Evolutionary conservation across 768 basidiomycete species (phyloP).

Genomic region (Chalciporus chontae): DNA sequence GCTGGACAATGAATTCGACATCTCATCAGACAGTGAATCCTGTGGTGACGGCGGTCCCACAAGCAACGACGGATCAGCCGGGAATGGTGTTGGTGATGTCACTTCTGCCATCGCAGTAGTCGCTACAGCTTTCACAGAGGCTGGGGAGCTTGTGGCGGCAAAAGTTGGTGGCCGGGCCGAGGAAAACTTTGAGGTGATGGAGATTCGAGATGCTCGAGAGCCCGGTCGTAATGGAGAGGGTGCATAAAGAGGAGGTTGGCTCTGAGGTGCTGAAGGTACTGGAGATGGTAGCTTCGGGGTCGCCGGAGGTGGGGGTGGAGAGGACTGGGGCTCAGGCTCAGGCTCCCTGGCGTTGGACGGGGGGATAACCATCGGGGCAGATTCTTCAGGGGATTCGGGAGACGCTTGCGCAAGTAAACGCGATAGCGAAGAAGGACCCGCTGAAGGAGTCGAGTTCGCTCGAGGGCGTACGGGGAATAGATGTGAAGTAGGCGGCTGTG

Average conservation of each 20-base stretch:
- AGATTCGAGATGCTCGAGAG: slow-evolving; percentile 68
- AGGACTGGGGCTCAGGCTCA: slow-evolving; percentile 22
- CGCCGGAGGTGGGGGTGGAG: slow-evolving; percentile 6
- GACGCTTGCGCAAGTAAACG: slow-evolving; percentile 74
- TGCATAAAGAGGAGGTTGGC: slow-evolving; percentile 29
- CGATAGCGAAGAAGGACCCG: slow-evolving; percentile 77
- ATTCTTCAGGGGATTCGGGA: slow-evolving; percentile 34
- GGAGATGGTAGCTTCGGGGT: slow-evolving; percentile 33
- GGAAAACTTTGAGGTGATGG: slow-evolving; percentile 67
- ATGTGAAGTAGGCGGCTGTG: slow-evolving; percentile 64
- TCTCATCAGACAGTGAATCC: slow-evolving; percentile 59
- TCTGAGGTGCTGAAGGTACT: slow-evolving; percentile 34
- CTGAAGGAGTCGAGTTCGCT: slow-evolving; percentile 62
- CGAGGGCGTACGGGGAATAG: slow-evolving; percentile 62
- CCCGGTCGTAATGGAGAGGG: slow-evolving; percentile 67
- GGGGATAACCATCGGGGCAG: slow-evolving; percentile 22
- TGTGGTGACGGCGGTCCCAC: slow-evolving; percentile 55
- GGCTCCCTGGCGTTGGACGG: slow-evolving; percentile 30
- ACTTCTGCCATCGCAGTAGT: slow-evolving; percentile 67
- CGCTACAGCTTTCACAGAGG: slow-evolving; percentile 54
- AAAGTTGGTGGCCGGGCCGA: slow-evolving; percentile 58
- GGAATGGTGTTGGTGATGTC: slow-evolving; percentile 42
- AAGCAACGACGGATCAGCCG: slow-evolving; percentile 21
- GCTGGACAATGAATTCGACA: slow-evolving; percentile 42
- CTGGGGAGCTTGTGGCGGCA: slow-evolving; percentile 41